phyloP scores from a whole-genome alignment of 345 rosid species.

The Atalantia buxifolia region DNA sequence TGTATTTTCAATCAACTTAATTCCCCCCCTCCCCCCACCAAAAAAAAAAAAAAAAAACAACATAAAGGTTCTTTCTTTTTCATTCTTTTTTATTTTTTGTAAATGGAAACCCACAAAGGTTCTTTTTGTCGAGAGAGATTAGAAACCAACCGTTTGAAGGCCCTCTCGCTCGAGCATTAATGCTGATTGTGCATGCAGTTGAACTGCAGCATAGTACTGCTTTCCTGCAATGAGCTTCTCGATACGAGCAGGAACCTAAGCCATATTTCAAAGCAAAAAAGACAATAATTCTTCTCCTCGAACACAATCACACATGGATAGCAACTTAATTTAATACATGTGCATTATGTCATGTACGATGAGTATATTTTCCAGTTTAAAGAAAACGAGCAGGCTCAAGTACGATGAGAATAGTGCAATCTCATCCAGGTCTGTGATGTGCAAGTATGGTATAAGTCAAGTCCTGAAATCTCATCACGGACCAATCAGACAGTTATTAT shows the following conservation, averaged over 20 bases:
- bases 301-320: background rate
- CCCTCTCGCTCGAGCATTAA: slow-evolving; percentile 98
- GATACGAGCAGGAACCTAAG: slow-evolving; percentile 80
- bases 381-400: background rate
- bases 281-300: background rate
- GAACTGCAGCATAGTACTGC: slow-evolving; percentile 90
- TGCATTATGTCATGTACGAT: background rate
- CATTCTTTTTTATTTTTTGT: too few relatives aligned
- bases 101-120: background rate
- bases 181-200: slow-evolving; percentile 72
- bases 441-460: background rate
- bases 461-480: background rate
- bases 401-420: background rate
- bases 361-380: background rate
- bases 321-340: slow-evolving; percentile 1
- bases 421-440: background rate
- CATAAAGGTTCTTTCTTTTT: background rate
- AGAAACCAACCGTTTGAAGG: slow-evolving; percentile 73
- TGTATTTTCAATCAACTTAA: too few relatives aligned
- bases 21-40: accelerated
- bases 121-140: background rate
- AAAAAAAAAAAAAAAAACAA: background rate
- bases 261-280: slow-evolving; percentile 21
- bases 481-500: background rate
- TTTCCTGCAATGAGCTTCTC: slow-evolving; percentile 89